Percentiles rank a stretch among this genome's conserved stretches.
These are phyloP conservation scores for Aschersonia sp. DNA, from an alignment of 2,329 filamentous ascomycete species.

Conservation along the genomic window DNA sequence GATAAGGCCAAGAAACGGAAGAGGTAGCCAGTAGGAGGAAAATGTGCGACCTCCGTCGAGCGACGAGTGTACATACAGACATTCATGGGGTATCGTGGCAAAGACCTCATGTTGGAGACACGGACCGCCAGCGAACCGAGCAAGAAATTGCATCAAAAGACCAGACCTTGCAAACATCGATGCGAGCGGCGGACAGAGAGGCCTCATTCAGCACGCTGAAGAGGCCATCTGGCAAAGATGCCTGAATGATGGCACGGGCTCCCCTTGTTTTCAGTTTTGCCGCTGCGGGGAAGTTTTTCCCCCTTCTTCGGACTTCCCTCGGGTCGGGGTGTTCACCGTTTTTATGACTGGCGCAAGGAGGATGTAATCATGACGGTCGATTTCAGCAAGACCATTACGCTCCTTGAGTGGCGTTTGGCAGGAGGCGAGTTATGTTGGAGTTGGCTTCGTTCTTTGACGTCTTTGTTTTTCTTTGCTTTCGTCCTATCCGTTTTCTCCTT, in stretches of 20 bases:
- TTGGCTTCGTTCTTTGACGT: slow-evolving; percentile 8
- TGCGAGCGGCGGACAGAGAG: too few relatives aligned
- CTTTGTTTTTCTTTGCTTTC: slow-evolving; percentile 5
- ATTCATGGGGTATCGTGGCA: too few relatives aligned
- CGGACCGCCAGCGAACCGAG: too few relatives aligned
- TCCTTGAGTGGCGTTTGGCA: slow-evolving; percentile 21
- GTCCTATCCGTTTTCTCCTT: background rate
- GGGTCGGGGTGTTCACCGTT: background rate
- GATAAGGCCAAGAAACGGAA: slow-evolving; percentile 52
- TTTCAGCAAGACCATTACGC: slow-evolving; percentile 17
- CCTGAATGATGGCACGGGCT: too few relatives aligned
- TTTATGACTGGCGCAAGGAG: slow-evolving; percentile 9
- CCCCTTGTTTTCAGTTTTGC: too few relatives aligned
- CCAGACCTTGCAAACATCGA: too few relatives aligned
- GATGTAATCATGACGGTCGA: slow-evolving; percentile 24
- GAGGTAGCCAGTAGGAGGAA: slow-evolving; percentile 23
- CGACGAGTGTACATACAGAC: too few relatives aligned
- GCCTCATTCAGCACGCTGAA: too few relatives aligned
- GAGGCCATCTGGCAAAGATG: too few relatives aligned
- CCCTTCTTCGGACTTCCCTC: background rate
- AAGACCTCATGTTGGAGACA: too few relatives aligned
- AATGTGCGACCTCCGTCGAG: too few relatives aligned
- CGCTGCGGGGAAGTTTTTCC: background rate
- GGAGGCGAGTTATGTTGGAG: slow-evolving; percentile 12
- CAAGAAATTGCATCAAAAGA: too few relatives aligned